Evolutionary conservation across 2,329 filamentous ascomycete genomes (phyloP).

Genomic region (Davidsoniella eucalypti): DNA sequence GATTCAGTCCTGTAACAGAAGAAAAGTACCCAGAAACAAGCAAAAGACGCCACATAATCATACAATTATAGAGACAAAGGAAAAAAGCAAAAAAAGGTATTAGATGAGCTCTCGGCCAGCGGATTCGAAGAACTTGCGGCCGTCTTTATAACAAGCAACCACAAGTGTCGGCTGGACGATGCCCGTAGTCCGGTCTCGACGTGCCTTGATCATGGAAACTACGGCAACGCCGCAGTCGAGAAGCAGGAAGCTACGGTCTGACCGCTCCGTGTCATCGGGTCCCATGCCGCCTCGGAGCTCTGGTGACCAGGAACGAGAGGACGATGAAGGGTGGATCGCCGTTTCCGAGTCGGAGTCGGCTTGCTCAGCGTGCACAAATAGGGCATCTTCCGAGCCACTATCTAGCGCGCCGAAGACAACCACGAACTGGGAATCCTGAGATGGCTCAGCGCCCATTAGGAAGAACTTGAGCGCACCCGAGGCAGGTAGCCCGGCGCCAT

Average conservation of each 20-base stretch:
- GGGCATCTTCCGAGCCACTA: not conserved
- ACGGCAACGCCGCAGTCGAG: slow-evolving; percentile 10
- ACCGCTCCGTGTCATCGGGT: not conserved
- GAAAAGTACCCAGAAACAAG: no score
- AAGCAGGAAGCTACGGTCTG: slow-evolving; percentile 10
- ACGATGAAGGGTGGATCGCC: not conserved
- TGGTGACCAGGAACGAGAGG: slow-evolving; percentile 9
- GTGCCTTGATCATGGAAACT: slow-evolving; percentile 11
- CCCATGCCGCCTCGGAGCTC: not conserved
- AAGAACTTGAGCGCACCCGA: slow-evolving; percentile 12
- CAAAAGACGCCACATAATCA: slow-evolving; percentile 1
- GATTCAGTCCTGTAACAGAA: not conserved
- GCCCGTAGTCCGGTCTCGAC: slow-evolving; percentile 5
- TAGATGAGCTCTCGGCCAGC: slow-evolving; percentile 2
- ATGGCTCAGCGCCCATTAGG: slow-evolving; percentile 10
- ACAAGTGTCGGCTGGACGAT: slow-evolving; percentile 7
- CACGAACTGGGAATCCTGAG: slow-evolving; percentile 9
- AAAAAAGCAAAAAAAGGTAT: not conserved
- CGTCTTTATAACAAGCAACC: slow-evolving; percentile 11
- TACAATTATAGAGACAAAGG: not conserved
- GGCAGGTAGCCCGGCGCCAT: slow-evolving; percentile 3
- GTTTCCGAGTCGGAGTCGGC: slow-evolving; percentile 3
- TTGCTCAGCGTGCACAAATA: slow-evolving; percentile 9
- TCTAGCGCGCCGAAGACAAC: slow-evolving; percentile 8
- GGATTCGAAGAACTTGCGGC: slow-evolving; percentile 11